These are phyloP conservation scores for Leucocoprinus leucothites DNA, from an alignment of 768 basidiomycete genomes.

Conservation along the genomic window DNA sequence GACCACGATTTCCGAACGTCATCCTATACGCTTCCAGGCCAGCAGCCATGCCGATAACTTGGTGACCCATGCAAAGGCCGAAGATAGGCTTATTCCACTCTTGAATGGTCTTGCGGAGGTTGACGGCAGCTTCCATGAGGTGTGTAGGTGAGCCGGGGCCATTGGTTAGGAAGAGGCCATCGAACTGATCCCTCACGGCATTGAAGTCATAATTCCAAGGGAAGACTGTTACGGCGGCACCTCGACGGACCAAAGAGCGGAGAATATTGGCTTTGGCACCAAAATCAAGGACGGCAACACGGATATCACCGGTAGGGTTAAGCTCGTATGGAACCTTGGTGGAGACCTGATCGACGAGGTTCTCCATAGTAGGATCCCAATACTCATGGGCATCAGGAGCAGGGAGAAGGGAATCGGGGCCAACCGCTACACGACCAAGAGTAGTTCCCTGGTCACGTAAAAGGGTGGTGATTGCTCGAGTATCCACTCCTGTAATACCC, in stretches of 20 bases:
- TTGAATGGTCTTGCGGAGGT: slow-evolving; percentile 74
- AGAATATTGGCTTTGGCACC: slow-evolving; percentile 98
- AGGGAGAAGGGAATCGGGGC: slow-evolving; percentile 60
- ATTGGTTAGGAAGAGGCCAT: slow-evolving; percentile 95
- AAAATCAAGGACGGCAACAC: slow-evolving; percentile 95
- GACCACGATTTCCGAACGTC: slow-evolving; percentile 99
- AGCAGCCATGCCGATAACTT: slow-evolving; percentile 96
- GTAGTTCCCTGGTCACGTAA: slow-evolving; percentile 97
- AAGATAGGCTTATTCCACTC: slow-evolving; percentile 96
- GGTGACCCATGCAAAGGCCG: slow-evolving; percentile 99
- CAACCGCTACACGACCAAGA: slow-evolving; percentile 85
- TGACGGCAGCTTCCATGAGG: slow-evolving; percentile 80
- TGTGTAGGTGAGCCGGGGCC: slow-evolving; percentile 93
- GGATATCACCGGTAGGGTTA: slow-evolving; percentile 84
- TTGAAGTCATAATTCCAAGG: slow-evolving; percentile 99
- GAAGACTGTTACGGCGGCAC: slow-evolving; percentile 89
- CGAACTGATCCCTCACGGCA: slow-evolving; percentile 81
- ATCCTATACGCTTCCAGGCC: slow-evolving; percentile 96
- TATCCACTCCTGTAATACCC: slow-evolving; percentile 95
- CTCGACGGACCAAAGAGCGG: slow-evolving; percentile 87
- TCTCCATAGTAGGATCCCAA: slow-evolving; percentile 91
- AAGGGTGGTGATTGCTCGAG: slow-evolving; percentile 90
- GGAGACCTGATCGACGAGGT: slow-evolving; percentile 92
- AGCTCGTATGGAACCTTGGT: slow-evolving; percentile 81
- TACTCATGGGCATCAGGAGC: slow-evolving; percentile 68